Percentiles rank a stretch among this genome's conserved stretches.
phyloP scores from a whole-genome alignment of 192 early-diverging fungal genomes.

The Linnemannia hyalina region DNA sequence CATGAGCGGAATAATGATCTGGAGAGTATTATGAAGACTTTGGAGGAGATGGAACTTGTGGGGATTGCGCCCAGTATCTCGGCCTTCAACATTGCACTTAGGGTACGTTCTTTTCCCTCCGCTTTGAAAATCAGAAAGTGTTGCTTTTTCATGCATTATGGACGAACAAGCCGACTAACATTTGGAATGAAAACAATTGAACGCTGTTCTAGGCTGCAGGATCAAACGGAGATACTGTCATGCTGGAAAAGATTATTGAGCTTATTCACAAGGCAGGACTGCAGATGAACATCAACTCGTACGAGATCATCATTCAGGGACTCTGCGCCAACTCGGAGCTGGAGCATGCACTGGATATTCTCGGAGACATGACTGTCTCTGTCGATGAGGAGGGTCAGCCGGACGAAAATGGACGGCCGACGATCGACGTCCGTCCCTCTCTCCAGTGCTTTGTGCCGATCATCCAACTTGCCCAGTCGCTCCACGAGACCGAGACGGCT shows the following conservation, averaged over 20 bases:
- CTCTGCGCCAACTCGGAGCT: slow-evolving; percentile 42
- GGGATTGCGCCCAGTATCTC: slow-evolving; percentile 51
- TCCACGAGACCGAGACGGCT: slow-evolving; percentile 49
- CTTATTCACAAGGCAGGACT: slow-evolving; percentile 37
- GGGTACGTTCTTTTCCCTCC: slow-evolving; percentile 28
- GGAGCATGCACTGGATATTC: slow-evolving; percentile 55
- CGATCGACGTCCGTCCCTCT: slow-evolving; percentile 43
- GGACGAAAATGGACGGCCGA: slow-evolving; percentile 43
- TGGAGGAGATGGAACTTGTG: slow-evolving; percentile 54
- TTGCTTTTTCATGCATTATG: background rate
- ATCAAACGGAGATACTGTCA: slow-evolving; percentile 26
- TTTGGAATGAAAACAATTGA: background rate
- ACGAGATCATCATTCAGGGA: slow-evolving; percentile 56
- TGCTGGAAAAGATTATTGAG: slow-evolving; percentile 26
- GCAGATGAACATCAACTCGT: slow-evolving; percentile 38
- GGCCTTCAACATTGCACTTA: slow-evolving; percentile 54
- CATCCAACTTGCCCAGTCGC: slow-evolving; percentile 49
- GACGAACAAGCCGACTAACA: background rate
- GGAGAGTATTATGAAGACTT: slow-evolving; percentile 22
- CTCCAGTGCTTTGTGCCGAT: slow-evolving; percentile 36
- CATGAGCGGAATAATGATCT: slow-evolving; percentile 39
- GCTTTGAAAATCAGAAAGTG: background rate
- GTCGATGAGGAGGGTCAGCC: slow-evolving; percentile 41
- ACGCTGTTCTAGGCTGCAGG: slow-evolving; percentile 35
- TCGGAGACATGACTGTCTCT: slow-evolving; percentile 58